A percentile compares a stretch with the other conserved stretches of the same genome.
Evolutionary conservation across 2,329 filamentous ascomycete genomes (phyloP).

Genomic region (Colletotrichum magnum): DNA sequence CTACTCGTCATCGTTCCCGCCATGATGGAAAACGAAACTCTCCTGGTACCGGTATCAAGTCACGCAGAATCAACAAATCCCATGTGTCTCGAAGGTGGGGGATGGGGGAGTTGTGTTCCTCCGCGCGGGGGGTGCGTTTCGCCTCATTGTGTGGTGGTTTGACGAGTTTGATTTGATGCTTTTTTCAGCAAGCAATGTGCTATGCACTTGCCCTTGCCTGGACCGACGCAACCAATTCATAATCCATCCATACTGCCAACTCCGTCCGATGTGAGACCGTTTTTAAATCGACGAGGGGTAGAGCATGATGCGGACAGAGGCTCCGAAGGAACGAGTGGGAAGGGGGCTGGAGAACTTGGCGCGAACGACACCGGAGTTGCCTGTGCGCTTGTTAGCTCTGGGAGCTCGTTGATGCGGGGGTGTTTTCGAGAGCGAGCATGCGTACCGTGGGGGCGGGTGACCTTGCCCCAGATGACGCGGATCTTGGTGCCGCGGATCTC

Average conservation of each 20-base stretch:
- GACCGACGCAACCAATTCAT: conserved; percentile 72
- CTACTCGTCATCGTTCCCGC: conserved; percentile 37
- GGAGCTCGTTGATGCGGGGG: conserved; percentile 8
- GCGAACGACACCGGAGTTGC: conserved; percentile 98
- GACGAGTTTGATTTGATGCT: conserved; percentile 69
- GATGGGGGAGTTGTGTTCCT: conserved; percentile 40
- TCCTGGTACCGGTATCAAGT: conserved; percentile 27
- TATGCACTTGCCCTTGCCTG: conserved; percentile 70
- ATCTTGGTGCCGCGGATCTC: conserved; percentile 99
- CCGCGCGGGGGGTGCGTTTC: conserved; percentile 42
- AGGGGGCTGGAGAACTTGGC: conserved; percentile 98
- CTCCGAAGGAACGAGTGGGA: conserved; percentile 95
- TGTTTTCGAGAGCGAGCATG: conserved; percentile 40
- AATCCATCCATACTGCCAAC: conserved; percentile 75
- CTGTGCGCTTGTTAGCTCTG: conserved; percentile 57
- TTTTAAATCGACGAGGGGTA: conserved; percentile 98
- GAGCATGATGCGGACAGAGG: conserved; percentile 96
- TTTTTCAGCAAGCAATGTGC: conserved; percentile 62
- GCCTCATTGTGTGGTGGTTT: conserved; percentile 48
- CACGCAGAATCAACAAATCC: conserved; percentile 40
- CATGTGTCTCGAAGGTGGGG: conserved; percentile 45
- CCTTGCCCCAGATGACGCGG: conserved; percentile 99
- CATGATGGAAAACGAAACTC: conserved; percentile 22
- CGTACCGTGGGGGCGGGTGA: conserved; percentile 94
- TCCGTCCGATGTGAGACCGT: conserved; percentile 63